phyloP scores from a whole-genome alignment of 2,329 filamentous ascomycete genomes.

The Cryphonectria radicalis region DNA sequence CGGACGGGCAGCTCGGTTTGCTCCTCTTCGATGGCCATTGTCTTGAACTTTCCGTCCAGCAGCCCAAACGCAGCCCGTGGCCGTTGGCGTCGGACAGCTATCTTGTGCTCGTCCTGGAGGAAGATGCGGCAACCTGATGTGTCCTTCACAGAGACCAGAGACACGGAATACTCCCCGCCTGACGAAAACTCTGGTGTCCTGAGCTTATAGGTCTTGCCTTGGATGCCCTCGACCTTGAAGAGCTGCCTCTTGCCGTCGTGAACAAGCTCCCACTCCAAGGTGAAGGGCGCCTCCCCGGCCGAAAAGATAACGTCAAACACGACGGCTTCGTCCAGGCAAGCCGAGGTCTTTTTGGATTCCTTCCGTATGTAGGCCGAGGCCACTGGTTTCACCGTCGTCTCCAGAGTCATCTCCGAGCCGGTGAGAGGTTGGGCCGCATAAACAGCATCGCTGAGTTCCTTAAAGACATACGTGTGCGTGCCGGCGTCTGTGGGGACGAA shows the following conservation, averaged over 20 bases:
- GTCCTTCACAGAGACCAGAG: constrained; percentile 85
- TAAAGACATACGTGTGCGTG: constrained; percentile 84
- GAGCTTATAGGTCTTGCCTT: constrained; percentile 68
- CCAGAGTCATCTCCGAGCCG: constrained; percentile 66
- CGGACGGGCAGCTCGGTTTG: constrained; percentile 77
- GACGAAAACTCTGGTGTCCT: constrained; percentile 73
- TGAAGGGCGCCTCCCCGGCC: constrained; percentile 84
- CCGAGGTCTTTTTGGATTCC: constrained; percentile 59
- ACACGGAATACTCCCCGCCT: constrained; percentile 88
- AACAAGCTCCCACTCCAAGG: constrained; percentile 87
- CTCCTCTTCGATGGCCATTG: constrained; percentile 77
- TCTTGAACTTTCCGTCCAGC: constrained; percentile 76
- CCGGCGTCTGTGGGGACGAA: constrained; percentile 82
- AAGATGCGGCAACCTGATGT: constrained; percentile 84
- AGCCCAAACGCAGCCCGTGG: constrained; percentile 86
- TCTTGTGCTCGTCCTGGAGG: constrained; percentile 81
- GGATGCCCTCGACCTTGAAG: constrained; percentile 66
- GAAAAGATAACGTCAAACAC: constrained; percentile 72
- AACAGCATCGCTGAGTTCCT: constrained; percentile 78
- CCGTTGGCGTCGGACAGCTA: constrained; percentile 85
- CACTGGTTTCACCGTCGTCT: constrained; percentile 92
- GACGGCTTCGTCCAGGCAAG: constrained; percentile 83
- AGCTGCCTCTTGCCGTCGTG: constrained; percentile 85
- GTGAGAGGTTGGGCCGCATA: constrained; percentile 71
- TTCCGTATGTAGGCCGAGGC: constrained; percentile 76